Percentiles rank a stretch among this genome's conserved stretches.
Evolutionary conservation across 768 basidiomycete genomes (phyloP).

Genomic region (Russula earlei): DNA sequence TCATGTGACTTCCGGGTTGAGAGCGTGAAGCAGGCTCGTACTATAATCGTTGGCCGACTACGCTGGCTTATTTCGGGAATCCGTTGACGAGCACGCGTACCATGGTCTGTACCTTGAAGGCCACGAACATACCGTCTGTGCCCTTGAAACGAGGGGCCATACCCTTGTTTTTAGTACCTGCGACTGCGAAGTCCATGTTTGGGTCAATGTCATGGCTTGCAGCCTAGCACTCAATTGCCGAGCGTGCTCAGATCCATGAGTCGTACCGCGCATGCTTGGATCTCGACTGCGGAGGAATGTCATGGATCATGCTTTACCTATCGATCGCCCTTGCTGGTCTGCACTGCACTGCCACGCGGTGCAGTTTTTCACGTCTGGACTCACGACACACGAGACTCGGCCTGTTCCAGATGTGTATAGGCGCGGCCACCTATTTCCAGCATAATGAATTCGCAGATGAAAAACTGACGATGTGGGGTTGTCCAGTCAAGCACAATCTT

Average conservation of each 20-base stretch:
- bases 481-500: slow-evolving; percentile 77
- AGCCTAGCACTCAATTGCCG: slow-evolving; percentile 90
- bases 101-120: slow-evolving; percentile 79
- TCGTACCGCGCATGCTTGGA: slow-evolving; percentile 93
- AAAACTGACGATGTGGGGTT: slow-evolving; percentile 97
- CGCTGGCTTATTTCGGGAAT: slow-evolving; percentile 53
- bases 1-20: too few species aligned
- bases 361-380: slow-evolving; percentile 94
- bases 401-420: slow-evolving; percentile 86
- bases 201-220: slow-evolving; percentile 82
- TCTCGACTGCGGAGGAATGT: slow-evolving; percentile 77
- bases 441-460: slow-evolving; percentile 98
- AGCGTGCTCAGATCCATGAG: slow-evolving; percentile 97
- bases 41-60: too few species aligned
- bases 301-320: slow-evolving; percentile 88
- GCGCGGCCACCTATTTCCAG: slow-evolving; percentile 99
- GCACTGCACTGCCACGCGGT: slow-evolving; percentile 86
- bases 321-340: slow-evolving; percentile 84
- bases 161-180: slow-evolving; percentile 93
- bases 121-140: slow-evolving; percentile 86
- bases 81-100: slow-evolving; percentile 75
- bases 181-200: slow-evolving; percentile 89
- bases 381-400: slow-evolving; percentile 61
- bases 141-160: slow-evolving; percentile 85
- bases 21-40: too few species aligned